Evolutionary conservation across 208 protist species (phyloP).

Genomic region (Trichomonas gallinae): DNA sequence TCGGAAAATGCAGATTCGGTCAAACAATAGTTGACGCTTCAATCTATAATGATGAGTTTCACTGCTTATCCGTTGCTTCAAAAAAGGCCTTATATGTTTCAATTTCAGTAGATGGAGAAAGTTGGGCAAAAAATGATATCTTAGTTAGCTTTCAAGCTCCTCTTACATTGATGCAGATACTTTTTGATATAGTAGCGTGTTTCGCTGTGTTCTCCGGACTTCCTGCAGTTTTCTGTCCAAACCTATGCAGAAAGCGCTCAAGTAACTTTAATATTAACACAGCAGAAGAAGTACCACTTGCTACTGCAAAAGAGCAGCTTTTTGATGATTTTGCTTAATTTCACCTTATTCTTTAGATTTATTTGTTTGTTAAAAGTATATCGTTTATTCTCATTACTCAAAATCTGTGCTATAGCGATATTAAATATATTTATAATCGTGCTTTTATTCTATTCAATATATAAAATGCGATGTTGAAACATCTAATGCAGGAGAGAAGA

Average conservation of each 20-base stretch:
- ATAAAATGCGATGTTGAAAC: no score
- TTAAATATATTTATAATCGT: no score
- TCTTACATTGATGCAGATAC: not conserved
- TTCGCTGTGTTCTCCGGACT: not conserved
- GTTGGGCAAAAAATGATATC: not conserved
- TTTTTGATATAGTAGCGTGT: not conserved
- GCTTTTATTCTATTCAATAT: no score
- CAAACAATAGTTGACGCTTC: not conserved
- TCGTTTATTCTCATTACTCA: no score
- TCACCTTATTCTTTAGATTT: no score
- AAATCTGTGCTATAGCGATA: no score
- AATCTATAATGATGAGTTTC: not conserved
- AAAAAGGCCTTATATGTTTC: not conserved
- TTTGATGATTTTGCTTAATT: not conserved
- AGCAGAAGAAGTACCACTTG: not conserved
- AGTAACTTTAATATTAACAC: not conserved
- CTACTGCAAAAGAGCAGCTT: not conserved
- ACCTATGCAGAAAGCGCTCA: not conserved
- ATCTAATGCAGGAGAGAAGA: no score
- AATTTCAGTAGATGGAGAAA: not conserved
- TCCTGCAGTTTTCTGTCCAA: not conserved
- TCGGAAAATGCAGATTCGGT: not conserved
- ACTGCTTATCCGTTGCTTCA: not conserved
- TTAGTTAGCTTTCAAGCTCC: not conserved
- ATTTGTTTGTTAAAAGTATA: no score